Evolutionary conservation across 2,329 filamentous ascomycete species (phyloP).

Genomic region (Aspergillus sp.): DNA sequence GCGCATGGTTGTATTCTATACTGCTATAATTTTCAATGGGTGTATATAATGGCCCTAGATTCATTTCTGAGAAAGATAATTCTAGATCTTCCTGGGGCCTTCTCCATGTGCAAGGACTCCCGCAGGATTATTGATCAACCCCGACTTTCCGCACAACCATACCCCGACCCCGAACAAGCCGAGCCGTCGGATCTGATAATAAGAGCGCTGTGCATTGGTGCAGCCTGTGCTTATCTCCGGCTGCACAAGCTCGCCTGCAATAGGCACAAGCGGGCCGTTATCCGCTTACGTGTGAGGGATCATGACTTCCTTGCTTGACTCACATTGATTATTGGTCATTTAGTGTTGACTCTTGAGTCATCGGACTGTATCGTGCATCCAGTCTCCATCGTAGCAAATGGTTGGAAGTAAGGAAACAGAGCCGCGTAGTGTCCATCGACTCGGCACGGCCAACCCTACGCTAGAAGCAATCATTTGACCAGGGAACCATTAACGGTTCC

Average conservation of each 20-base stretch:
- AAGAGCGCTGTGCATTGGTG: no score
- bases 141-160: not conserved
- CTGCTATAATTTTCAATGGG: not conserved
- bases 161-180: not conserved
- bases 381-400: not conserved
- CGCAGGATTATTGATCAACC: not conserved
- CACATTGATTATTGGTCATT: not conserved
- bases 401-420: not conserved
- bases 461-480: no score
- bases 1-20: conserved; percentile 16
- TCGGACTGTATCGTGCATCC: not conserved
- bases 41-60: not conserved
- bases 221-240: not conserved
- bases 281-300: not conserved
- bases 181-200: not conserved
- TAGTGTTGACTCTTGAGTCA: not conserved
- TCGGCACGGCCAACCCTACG: not conserved
- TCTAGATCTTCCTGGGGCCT: not conserved
- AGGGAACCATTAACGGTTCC: not conserved
- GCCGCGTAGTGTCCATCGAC: not conserved
- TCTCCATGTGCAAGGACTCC: not conserved
- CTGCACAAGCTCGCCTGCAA: not conserved
- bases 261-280: not conserved
- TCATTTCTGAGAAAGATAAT: not conserved
- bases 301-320: not conserved